These are phyloP conservation scores for Diplodia corticola DNA, from an alignment of 2,329 filamentous ascomycete genomes.

Conservation along the genomic window DNA sequence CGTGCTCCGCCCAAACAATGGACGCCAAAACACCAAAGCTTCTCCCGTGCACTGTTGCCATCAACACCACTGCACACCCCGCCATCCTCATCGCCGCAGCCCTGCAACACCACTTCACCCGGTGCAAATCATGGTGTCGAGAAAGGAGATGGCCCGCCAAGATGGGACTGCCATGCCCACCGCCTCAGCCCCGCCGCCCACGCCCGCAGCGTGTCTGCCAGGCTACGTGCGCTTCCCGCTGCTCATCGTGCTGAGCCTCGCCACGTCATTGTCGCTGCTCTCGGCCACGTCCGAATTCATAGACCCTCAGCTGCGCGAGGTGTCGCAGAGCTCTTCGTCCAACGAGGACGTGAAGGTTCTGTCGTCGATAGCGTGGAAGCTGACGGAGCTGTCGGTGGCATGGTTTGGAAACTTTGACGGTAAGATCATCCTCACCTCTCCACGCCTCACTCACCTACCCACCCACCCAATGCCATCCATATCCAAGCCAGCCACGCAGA, in stretches of 20 bases:
- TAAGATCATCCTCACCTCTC: constrained; percentile 38
- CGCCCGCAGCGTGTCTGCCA: constrained; percentile 36
- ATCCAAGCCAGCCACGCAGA: too few species aligned
- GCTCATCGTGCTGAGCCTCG: constrained; percentile 56
- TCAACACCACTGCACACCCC: constrained; percentile 1
- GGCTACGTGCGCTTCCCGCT: constrained; percentile 43
- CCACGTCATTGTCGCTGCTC: constrained; percentile 65
- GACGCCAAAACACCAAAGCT: constrained; percentile 20
- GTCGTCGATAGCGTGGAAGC: constrained; percentile 58
- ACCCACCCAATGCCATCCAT: constrained; percentile 33
- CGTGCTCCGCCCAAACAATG: constrained; percentile 2
- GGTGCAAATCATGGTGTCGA: background rate
- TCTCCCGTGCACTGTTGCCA: constrained; percentile 5
- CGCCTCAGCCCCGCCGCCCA: constrained; percentile 28
- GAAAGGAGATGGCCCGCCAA: constrained; percentile 19
- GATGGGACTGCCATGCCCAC: constrained; percentile 25
- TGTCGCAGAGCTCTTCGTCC: constrained; percentile 59
- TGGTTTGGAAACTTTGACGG: constrained; percentile 77
- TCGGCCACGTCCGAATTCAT: constrained; percentile 61
- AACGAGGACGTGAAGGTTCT: constrained; percentile 63
- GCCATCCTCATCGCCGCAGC: constrained; percentile 1
- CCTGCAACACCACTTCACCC: background rate
- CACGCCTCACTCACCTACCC: background rate
- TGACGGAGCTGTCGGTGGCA: constrained; percentile 66
- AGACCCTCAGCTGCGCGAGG: constrained; percentile 64